Percentiles rank a stretch among this genome's conserved stretches.
Conservation (phyloP, 2,329 filamentous ascomycete species). For the Talaromyces sp. region DNA sequence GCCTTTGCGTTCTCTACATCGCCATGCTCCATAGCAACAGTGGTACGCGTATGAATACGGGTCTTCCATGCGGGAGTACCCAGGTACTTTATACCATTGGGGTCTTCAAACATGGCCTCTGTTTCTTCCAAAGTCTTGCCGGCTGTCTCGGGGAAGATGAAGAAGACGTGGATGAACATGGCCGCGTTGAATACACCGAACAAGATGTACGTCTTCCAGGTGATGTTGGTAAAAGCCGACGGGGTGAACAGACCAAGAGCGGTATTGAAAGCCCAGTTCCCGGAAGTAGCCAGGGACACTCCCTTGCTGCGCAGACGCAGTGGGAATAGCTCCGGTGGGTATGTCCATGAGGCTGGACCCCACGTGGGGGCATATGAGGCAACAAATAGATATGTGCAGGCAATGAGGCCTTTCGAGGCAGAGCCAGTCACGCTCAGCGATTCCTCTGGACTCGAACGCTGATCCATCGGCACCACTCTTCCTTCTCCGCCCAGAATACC, state of each 20-base stretch:
- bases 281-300: conserved; percentile 45
- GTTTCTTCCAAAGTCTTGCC: conserved; percentile 34
- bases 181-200: conserved; percentile 51
- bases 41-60: conserved; percentile 16
- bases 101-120: conserved; percentile 29
- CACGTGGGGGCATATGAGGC: conserved; percentile 30
- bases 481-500: conserved; percentile 36
- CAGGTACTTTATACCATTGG: conserved; percentile 25
- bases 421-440: conserved; percentile 19
- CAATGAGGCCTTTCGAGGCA: conserved; percentile 29
- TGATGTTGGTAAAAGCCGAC: conserved; percentile 32
- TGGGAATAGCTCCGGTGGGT: conserved; percentile 50
- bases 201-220: conserved; percentile 31
- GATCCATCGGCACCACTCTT: conserved; percentile 12
- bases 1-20: conserved; percentile 19
- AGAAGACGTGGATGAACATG: conserved; percentile 37
- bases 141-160: conserved; percentile 34
- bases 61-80: conserved; percentile 47
- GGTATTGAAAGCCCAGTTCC: conserved; percentile 50
- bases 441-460: conserved; percentile 14
- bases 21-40: conserved; percentile 23
- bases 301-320: conserved; percentile 44
- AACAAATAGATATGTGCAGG: conserved; percentile 31
- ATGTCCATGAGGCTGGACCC: conserved; percentile 43
- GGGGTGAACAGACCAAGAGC: conserved; percentile 55